Percentiles rank a stretch among this genome's conserved stretches.
These are phyloP conservation scores for Trametes hirsuta DNA, from an alignment of 1,284 basidiomycete species.

Conservation along the genomic window DNA sequence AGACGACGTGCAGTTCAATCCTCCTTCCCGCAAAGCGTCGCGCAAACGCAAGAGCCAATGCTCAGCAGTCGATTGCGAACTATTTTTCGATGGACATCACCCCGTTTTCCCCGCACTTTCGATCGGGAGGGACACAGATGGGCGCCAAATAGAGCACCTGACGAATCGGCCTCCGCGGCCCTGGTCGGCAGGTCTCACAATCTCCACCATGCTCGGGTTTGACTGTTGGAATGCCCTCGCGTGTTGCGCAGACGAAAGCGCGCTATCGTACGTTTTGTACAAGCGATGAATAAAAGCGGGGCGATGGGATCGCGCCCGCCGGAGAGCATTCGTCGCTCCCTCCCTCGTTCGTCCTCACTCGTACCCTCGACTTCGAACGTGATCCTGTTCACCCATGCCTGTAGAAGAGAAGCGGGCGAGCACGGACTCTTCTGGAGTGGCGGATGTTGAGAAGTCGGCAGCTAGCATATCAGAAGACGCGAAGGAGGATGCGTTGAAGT, in stretches of 20 bases:
- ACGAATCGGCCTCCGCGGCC: neutral
- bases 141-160: neutral
- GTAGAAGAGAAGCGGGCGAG: neutral
- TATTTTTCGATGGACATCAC: too few relatives aligned
- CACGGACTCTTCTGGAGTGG: neutral
- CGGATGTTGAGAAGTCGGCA: slow-evolving; percentile 14
- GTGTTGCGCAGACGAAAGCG: neutral
- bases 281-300: neutral
- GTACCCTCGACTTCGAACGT: neutral
- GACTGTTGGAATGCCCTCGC: too few relatives aligned
- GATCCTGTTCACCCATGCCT: neutral
- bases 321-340: neutral
- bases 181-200: neutral
- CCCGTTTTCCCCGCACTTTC: neutral
- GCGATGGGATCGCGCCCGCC: neutral
- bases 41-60: too few relatives aligned
- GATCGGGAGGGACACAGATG: neutral
- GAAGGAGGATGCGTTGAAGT: slow-evolving; percentile 1
- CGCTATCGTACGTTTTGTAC: slow-evolving; percentile 6
- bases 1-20: neutral
- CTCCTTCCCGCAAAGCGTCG: too few relatives aligned
- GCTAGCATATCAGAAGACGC: slow-evolving; percentile 13
- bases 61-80: too few relatives aligned
- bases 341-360: neutral
- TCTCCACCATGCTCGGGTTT: neutral